These are phyloP conservation scores for Tranzscheliella williamsii DNA, from an alignment of 1,284 basidiomycete genomes.

Conservation along the genomic window DNA sequence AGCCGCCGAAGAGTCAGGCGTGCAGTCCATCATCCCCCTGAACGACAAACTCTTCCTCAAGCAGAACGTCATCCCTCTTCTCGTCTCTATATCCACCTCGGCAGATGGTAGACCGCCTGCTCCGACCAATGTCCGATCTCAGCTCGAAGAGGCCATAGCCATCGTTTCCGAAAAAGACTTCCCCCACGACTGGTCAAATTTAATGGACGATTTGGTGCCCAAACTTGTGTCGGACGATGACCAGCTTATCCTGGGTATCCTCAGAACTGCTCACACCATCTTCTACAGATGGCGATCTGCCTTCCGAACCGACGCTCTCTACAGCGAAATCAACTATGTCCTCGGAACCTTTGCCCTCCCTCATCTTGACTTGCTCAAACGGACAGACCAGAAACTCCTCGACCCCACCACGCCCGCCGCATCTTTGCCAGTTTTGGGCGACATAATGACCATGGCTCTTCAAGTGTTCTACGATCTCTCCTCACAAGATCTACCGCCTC, in stretches of 20 bases:
- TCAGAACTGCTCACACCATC: constrained; percentile 93
- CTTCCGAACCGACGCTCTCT: constrained; percentile 84
- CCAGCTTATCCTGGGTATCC: constrained; percentile 82
- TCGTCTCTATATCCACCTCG: constrained; percentile 69
- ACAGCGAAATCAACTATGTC: constrained; percentile 89
- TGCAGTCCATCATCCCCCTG: constrained; percentile 3
- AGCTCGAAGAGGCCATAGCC: constrained; percentile 55
- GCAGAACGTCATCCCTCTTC: constrained; percentile 75
- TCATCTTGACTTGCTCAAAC: constrained; percentile 69
- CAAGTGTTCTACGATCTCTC: constrained; percentile 93
- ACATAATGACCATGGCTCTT: constrained; percentile 68
- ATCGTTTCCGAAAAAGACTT: constrained; percentile 55
- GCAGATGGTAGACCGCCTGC: constrained; percentile 29
- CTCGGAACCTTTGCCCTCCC: constrained; percentile 79
- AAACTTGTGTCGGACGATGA: constrained; percentile 78
- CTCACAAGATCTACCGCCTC: constrained; percentile 91
- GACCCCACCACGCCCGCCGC: constrained; percentile 59
- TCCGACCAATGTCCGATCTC: constrained; percentile 45
- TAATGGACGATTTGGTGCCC: constrained; percentile 63
- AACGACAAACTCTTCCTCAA: constrained; percentile 72
- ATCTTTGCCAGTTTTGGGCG: constrained; percentile 59
- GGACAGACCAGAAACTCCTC: constrained; percentile 54
- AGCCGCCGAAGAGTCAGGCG: constrained; percentile 28
- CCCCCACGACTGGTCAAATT: constrained; percentile 47
- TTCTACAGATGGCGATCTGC: constrained; percentile 90